Evolutionary conservation across 768 basidiomycete species (phyloP).

Genomic region (Holtermanniella nyarrowii): DNA sequence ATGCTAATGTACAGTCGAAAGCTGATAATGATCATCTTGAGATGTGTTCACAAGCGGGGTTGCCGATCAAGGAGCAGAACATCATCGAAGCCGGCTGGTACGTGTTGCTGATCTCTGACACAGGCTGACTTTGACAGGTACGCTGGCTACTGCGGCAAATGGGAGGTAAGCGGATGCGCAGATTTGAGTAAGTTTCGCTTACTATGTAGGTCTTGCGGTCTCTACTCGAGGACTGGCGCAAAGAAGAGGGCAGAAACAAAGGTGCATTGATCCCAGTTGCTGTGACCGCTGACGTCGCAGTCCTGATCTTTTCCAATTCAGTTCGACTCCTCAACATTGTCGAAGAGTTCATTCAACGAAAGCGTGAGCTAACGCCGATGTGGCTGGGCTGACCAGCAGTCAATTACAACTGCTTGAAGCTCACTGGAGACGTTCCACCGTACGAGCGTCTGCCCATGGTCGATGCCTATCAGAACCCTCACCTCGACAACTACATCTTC

Average conservation of each 20-base stretch:
- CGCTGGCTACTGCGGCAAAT: slow-evolving; percentile 34
- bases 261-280: slow-evolving; percentile 6
- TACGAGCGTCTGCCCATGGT: slow-evolving; percentile 71
- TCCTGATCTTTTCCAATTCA: slow-evolving; percentile 85
- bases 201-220: slow-evolving; percentile 55
- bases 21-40: neutral
- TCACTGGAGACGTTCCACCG: slow-evolving; percentile 68
- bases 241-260: slow-evolving; percentile 54
- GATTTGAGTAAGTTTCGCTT: neutral
- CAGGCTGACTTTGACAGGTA: slow-evolving; percentile 13
- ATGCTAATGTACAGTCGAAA: neutral
- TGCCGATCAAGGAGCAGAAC: neutral
- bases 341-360: slow-evolving; percentile 52
- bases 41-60: neutral
- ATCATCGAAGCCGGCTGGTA: slow-evolving; percentile 1
- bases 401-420: slow-evolving; percentile 49
- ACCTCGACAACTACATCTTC: slow-evolving; percentile 65
- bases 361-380: neutral
- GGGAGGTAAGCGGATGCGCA: slow-evolving; percentile 23
- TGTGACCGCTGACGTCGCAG: slow-evolving; percentile 33
- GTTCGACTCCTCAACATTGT: slow-evolving; percentile 82
- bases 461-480: slow-evolving; percentile 61
- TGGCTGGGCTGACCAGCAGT: neutral
- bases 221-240: slow-evolving; percentile 58
- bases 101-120: slow-evolving; percentile 1